Base-by-base conservation (phyloP, 176 grass and related monocot genomes). In the Metroxylon sagu region DNA sequence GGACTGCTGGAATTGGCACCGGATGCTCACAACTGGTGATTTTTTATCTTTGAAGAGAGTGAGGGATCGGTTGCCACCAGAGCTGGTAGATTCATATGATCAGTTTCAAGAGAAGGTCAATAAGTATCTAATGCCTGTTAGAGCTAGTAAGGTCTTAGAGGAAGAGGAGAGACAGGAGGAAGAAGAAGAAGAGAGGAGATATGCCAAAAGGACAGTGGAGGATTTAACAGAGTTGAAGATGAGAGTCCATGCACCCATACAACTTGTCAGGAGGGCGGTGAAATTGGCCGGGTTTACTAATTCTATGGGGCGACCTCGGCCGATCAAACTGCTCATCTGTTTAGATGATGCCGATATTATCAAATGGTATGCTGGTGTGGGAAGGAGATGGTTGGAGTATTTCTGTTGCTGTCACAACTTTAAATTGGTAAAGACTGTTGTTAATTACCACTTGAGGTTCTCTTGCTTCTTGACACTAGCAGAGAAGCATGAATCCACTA, bases 221-320 rank as follows among this genome's bases (percentile, higher is more conserved):
- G 91, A 96, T 50, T 85, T 96, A 68, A 81, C 83, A 29, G 83
- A 96, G 68, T 43, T 96, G 74, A 87, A 79, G 64, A 96, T 90
- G 75, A 90, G 64, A 75, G 77, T 87, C 39, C 82, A 80, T 65
- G 80, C 54, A 16, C 86, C 91, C 43, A 80, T 90, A 35, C 77
- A 87, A 26, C 80, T 90, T 52, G 83, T 90, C 67, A 82, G 91
- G 61, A 90, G 74, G 51, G 60, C 77, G 0, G 80, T 90, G 49
- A 90, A 96, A 82, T 68, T 96, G 53, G 75, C 91, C 25, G 83
- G 86, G 26, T 96, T 96, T 58, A 90, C 91, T 19, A 96, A 96
- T 71, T 68, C 74, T 12, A 96, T 90, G 91, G 91, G 91, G 10
- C 69, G 80, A 58, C 83, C 91, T 29, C 71, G 77, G 15, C 86